These are phyloP conservation scores for Chloranthus sessilifolius DNA, from an alignment of 164 flowering plant genomes.

Conservation along the genomic window DNA sequence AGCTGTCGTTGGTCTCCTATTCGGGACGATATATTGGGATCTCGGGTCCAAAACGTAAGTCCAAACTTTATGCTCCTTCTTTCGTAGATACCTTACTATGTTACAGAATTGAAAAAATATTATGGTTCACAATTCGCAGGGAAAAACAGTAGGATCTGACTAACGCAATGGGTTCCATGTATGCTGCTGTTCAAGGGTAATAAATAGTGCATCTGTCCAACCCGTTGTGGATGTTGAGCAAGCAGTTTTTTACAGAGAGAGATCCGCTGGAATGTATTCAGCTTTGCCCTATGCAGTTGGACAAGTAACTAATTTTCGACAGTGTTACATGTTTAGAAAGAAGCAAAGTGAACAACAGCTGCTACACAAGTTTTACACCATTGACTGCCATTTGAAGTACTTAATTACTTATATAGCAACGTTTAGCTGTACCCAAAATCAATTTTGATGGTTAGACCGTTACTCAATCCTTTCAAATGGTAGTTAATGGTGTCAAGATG, in stretches of 20 bases:
- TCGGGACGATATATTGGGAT: constrained; percentile 49
- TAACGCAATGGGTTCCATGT: constrained; percentile 48
- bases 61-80: not conserved
- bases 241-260: constrained; percentile 32
- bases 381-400: not conserved
- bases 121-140: constrained; percentile 14
- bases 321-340: no score
- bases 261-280: constrained; percentile 38
- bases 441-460: no score
- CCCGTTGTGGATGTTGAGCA: constrained; percentile 30
- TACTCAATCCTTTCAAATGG: no score
- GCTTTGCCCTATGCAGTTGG: constrained; percentile 31
- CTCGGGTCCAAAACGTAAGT: constrained; percentile 35
- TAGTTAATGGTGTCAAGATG: no score
- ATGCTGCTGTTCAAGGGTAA: constrained; percentile 19
- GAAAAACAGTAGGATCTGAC: constrained; percentile 22
- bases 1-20: constrained; percentile 21
- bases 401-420: no score
- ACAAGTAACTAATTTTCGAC: constrained; percentile 16
- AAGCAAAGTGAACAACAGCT: no score
- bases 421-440: no score
- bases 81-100: not conserved
- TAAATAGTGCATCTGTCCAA: constrained; percentile 23
- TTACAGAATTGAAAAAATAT: not conserved
- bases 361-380: not conserved